phyloP scores from a whole-genome alignment of 2,329 filamentous ascomycete genomes.

The Fusarium sp. region DNA sequence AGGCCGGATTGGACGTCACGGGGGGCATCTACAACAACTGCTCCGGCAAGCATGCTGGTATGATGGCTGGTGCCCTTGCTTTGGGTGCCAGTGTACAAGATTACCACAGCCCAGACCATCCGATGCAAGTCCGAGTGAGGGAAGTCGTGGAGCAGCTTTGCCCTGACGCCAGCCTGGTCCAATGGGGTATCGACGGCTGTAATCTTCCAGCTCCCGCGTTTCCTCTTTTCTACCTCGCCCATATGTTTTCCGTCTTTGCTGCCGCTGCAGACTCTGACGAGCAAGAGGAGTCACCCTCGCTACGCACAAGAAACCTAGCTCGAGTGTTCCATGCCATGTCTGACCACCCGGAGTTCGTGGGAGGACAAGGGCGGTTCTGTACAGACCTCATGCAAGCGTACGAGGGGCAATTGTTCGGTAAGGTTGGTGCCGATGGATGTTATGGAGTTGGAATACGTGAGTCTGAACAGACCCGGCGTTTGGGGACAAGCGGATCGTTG shows the following conservation, averaged over 20 bases:
- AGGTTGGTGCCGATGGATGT: conserved; percentile 65
- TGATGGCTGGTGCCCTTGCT: conserved; percentile 60
- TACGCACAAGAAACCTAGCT: conserved; percentile 47
- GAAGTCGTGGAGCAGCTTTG: conserved; percentile 55
- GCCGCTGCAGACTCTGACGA: conserved; percentile 47
- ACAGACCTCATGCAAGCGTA: conserved; percentile 61
- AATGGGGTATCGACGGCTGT: conserved; percentile 63
- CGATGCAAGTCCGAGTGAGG: conserved; percentile 58
- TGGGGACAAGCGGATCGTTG: conserved; percentile 57
- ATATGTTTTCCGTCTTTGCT: conserved; percentile 57
- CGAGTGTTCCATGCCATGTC: conserved; percentile 61
- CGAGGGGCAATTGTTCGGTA: conserved; percentile 58
- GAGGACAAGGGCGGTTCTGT: conserved; percentile 62
- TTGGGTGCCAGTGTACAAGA: conserved; percentile 51
- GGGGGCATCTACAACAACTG: conserved; percentile 60
- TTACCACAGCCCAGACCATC: conserved; percentile 57
- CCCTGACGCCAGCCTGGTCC: conserved; percentile 47
- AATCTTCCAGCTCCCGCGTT: conserved; percentile 63
- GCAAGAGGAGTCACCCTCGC: neutral
- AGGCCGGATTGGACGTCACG: conserved; percentile 55
- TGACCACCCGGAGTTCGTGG: conserved; percentile 60
- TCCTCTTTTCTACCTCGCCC: conserved; percentile 55
- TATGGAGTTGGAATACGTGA: conserved; percentile 62
- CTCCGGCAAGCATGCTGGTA: conserved; percentile 64
- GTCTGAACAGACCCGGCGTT: conserved; percentile 53